Conservation (phyloP, 495 filamentous ascomycete genomes). For the Neurospora terricola region DNA sequence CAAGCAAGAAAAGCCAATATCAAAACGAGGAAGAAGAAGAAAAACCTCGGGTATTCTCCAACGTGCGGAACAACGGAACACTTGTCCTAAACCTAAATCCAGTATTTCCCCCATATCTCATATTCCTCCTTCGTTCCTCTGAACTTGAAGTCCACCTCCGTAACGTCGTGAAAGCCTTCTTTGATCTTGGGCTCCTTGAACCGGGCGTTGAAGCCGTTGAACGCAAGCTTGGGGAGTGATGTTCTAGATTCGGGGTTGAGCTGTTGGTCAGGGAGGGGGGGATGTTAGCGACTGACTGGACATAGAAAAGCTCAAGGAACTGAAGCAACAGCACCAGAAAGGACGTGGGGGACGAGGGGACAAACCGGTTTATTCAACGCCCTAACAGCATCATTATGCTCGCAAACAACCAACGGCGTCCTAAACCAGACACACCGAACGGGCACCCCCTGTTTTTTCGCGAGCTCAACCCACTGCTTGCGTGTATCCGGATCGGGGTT, state of each 20-base stretch:
- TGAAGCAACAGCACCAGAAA: neutral
- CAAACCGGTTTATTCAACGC: constrained; percentile 49
- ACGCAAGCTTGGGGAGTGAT: constrained; percentile 69
- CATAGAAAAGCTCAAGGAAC: no score
- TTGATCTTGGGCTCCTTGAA: constrained; percentile 59
- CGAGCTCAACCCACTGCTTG: constrained; percentile 63
- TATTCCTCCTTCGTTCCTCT: constrained; percentile 41
- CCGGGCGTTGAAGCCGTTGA: constrained; percentile 57
- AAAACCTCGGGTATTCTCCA: neutral
- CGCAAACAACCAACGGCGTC: constrained; percentile 58
- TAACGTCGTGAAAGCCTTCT: constrained; percentile 81
- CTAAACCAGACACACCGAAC: constrained; percentile 85
- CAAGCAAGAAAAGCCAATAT: neutral
- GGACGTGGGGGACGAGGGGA: constrained; percentile 4
- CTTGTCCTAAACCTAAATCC: constrained; percentile 39
- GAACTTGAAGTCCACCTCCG: constrained; percentile 53
- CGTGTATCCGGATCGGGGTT: constrained; percentile 73
- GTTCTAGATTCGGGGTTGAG: constrained; percentile 75
- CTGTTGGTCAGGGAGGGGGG: constrained; percentile 15
- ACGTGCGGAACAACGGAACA: neutral
- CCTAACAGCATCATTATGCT: constrained; percentile 83
- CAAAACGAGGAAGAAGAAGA: neutral
- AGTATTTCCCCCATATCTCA: constrained; percentile 61
- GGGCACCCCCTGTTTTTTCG: constrained; percentile 56
- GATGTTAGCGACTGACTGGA: neutral